These are phyloP conservation scores for Mortierella antarctica DNA, from an alignment of 192 early-diverging fungal genomes.

Conservation along the genomic window DNA sequence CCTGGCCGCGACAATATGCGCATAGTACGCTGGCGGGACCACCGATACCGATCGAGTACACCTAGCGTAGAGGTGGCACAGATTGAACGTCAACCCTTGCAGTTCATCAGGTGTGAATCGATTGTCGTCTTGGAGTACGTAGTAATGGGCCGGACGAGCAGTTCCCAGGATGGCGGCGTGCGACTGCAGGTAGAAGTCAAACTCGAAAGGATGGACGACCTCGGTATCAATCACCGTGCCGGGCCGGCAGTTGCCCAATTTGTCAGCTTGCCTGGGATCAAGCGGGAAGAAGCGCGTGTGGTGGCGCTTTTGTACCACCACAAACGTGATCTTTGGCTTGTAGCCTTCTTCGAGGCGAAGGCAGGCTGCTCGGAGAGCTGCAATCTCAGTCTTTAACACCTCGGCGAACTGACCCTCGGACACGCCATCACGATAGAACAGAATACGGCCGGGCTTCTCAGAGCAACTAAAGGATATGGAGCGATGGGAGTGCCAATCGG, in stretches of 20 bases:
- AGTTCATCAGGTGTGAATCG: conserved; percentile 80
- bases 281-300: conserved; percentile 88
- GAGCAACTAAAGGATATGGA: conserved; percentile 53
- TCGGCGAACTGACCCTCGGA: conserved; percentile 88
- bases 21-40: conserved; percentile 92
- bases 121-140: conserved; percentile 91
- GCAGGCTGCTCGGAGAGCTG: conserved; percentile 70
- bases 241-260: conserved; percentile 82
- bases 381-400: conserved; percentile 82
- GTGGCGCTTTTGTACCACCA: conserved; percentile 91
- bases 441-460: conserved; percentile 78
- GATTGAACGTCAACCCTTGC: conserved; percentile 89
- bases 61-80: conserved; percentile 92
- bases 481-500: not conserved
- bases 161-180: conserved; percentile 96
- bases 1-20: conserved; percentile 88
- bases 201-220: conserved; percentile 82
- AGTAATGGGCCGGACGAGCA: conserved; percentile 93
- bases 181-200: conserved; percentile 91
- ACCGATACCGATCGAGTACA: conserved; percentile 90
- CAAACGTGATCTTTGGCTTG: conserved; percentile 83
- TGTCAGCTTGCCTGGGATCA: conserved; percentile 67
- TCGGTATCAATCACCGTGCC: conserved; percentile 83
- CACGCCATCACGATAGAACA: conserved; percentile 93
- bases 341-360: conserved; percentile 73